Conservation (phyloP, 2,329 filamentous ascomycete species). For the Aureobasidium namibiae region DNA sequence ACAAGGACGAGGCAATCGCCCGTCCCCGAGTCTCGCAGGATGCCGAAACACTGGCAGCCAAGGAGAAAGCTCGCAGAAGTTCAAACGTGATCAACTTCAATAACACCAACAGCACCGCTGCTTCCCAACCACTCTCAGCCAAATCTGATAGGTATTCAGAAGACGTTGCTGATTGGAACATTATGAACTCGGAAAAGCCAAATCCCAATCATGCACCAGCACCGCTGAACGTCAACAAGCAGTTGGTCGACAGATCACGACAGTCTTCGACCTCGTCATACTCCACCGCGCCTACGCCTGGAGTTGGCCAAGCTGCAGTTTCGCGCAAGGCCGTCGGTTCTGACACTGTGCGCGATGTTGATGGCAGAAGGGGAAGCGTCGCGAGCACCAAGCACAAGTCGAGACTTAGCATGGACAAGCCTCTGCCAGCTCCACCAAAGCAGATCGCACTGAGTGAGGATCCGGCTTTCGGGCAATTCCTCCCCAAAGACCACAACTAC, state of each 20-base stretch:
- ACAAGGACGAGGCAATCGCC: neutral
- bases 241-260: neutral
- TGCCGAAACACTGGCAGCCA: neutral
- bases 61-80: conserved; percentile 5
- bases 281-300: neutral
- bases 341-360: neutral
- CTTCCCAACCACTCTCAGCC: neutral
- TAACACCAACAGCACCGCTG: neutral
- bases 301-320: neutral
- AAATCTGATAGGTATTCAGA: conserved; percentile 42
- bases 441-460: neutral
- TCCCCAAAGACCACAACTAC: conserved; percentile 9
- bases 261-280: neutral
- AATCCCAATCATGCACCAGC: conserved; percentile 7
- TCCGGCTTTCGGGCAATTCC: neutral
- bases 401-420: conserved; percentile 19
- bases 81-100: conserved; percentile 13
- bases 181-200: conserved; percentile 22
- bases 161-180: conserved; percentile 56
- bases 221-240: conserved; percentile 15
- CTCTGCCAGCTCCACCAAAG: conserved; percentile 18
- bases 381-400: neutral
- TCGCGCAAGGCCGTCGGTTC: neutral
- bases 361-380: neutral
- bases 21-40: neutral